These are phyloP conservation scores for Moniliophthora roreri DNA, from an alignment of 1,284 basidiomycete genomes.

Conservation along the genomic window DNA sequence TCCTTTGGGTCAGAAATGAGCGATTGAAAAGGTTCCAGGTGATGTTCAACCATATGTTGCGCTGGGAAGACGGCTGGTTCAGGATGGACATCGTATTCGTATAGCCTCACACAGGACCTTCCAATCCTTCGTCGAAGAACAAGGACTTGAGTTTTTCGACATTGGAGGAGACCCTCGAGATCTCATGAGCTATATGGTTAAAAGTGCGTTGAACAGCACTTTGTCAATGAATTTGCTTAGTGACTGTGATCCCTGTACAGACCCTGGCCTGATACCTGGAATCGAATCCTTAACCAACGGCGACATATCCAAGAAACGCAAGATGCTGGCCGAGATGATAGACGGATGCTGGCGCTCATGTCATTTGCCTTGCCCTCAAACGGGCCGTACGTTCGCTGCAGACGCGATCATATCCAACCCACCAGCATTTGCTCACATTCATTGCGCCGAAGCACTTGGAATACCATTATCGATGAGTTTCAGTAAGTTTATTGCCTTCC, in stretches of 20 bases:
- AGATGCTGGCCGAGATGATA: constrained; percentile 55
- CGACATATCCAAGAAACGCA: constrained; percentile 46
- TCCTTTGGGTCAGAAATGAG: neutral
- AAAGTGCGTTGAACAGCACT: constrained; percentile 33
- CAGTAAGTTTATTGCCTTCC: constrained; percentile 37
- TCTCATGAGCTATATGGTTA: constrained; percentile 63
- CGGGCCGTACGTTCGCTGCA: constrained; percentile 47
- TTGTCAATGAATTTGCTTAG: constrained; percentile 1
- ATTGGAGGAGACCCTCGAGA: constrained; percentile 62
- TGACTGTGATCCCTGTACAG: constrained; percentile 23
- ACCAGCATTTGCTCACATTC: constrained; percentile 62
- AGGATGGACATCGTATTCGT: constrained; percentile 60
- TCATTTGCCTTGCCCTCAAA: constrained; percentile 43
- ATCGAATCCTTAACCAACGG: constrained; percentile 46
- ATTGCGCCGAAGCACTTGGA: constrained; percentile 64
- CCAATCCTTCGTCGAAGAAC: constrained; percentile 49
- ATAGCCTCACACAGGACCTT: constrained; percentile 71
- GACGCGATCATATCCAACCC: constrained; percentile 70
- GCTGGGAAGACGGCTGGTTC: constrained; percentile 51
- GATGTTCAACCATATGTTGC: constrained; percentile 75
- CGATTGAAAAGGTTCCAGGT: constrained; percentile 34
- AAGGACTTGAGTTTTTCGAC: constrained; percentile 54
- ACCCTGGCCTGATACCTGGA: constrained; percentile 55
- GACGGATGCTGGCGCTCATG: constrained; percentile 59
- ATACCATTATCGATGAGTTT: constrained; percentile 58